Evolutionary conservation across 768 basidiomycete species (phyloP), one percentile per base, ranked within the genome.

Genomic region (Lactarius hatsudake): DNA sequence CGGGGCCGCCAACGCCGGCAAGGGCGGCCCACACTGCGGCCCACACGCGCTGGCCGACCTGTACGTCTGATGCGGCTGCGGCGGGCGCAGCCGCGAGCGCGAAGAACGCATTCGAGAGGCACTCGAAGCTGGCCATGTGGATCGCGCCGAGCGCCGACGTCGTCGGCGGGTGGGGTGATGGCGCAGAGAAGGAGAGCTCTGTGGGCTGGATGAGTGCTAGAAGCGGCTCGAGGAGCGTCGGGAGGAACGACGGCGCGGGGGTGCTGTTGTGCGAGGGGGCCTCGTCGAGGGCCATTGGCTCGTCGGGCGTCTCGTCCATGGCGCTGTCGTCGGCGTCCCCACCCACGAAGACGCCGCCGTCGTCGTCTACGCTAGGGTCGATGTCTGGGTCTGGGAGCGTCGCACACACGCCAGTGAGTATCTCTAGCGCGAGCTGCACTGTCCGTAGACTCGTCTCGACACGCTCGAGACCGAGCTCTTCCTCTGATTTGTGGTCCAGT

Each of bases 31-130:
- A 93, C 17, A 89, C 75, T 62, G 80, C 80, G 32, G 83, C 78
- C 87, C 93, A 94, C 8, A 94, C 76, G 3, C 76, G 77, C 20
- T 73, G 74, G 15, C 87, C 89, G 3, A 77, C 79, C 26, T 81
- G 79, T 18, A 78, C 76, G 59, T 89, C 85, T 3, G 79, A 77
- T 15, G 80, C 71, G 13, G 83, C 74, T 5, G 72, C 76, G 32
- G 79, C 70, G 61, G 80, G 81, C 1, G 82, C 78, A 5, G 83
- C 79, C 3, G 87, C 82, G 15, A 91, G 81, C 3, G 93, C 88
- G 42, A 96, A 80, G 72, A 96, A 89, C 45, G 95, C 81, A 73
- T 98, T 97, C 73, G 92, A 94, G 57, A 98, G 81, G 73, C 94
- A 94, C 75, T 96, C 94, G 32, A 96, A 81, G 12, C 94, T 91